Base-by-base conservation (phyloP, 2,329 filamentous ascomycete species). In the Juglanconis juglandina region DNA sequence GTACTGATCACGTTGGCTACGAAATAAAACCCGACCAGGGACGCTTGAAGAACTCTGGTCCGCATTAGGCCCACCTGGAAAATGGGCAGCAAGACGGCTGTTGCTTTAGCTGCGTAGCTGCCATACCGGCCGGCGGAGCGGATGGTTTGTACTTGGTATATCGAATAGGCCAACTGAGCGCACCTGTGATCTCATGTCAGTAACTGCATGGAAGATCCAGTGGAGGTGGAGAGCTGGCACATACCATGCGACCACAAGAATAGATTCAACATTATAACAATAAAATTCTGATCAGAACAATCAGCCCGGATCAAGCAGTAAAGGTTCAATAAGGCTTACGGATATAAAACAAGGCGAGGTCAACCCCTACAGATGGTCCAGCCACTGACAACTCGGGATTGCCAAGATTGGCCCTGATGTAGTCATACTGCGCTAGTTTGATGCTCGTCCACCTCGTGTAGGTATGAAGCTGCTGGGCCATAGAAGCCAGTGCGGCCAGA, bases 211-310 rank as follows among this genome's bases (percentile, higher is more conserved):
- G 24, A 49, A 8, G 2, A 32, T 4, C 50, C 7, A 34, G n/a
- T n/a, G 13, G n/a, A 10, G 7, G 30, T 39, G 3, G 44, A n/a
- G 42, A 17, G 14, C 5, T 24, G 24, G 24, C 24, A 62, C 68
- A 54, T 68, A 79, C 78, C 80, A 82, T 58, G 77, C 80, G 5
- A 81, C 68, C 5, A 77, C 71, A 39, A 80, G 70, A 35, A 80
- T 67, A 8, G 77, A 70, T 66, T 81, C 77, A n/a, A 78, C 77
- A 67, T 79, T 81, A 65, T 82, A 82, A 35, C 72, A 74, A 61
- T 81, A 81, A 53, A 77, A 81, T 65, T 81, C 79, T 82, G 53
- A 64, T 78, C 72, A 75, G 42, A 1, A 5, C 14, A 42, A 62
- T 32, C 4, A n/a, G 6, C 13, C 8, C 8, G 5, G 14, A 33